Evolutionary conservation across 2,329 filamentous ascomycete genomes (phyloP), one percentile per base, ranked within the genome.

Genomic region (Apiospora sp.): DNA sequence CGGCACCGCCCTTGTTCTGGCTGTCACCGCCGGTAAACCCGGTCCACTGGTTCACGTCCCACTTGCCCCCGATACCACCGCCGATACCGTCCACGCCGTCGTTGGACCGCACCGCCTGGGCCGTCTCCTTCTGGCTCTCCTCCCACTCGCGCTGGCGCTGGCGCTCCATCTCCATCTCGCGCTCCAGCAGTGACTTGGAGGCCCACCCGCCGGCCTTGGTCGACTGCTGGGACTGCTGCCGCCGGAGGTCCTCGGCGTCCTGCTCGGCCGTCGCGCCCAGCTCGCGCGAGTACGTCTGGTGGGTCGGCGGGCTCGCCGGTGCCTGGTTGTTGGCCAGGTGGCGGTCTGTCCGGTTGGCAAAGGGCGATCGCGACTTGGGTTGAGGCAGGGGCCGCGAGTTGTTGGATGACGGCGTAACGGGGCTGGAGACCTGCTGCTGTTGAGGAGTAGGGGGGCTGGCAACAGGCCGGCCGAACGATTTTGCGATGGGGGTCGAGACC

Each of bases 91-190:
- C 90, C 19, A 88, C 86, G 22, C 86, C 86, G 13, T 86, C 87
- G 1, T 83, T 82, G 24, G 87, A 84, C 46, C 85, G 86, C 7
- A 86, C 85, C 0, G 89, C 87, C 71, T 87, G 87, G 30, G 89
- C 88, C 24, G 90, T 89, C 75, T 89, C 90, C 78, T 90, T 86
- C 82, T 96, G 94, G 0, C 90, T 86, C 74, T 93, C 90, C 81
- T 96, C 93, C 94, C 94, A 95, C 80, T 95, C 93, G 72, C 87
- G 88, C 83, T 95, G 93, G 19, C 93, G 86, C 83, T 94, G 90
- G 12, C 93, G 87, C 82, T 95, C 93, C 80, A 92, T 86, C 81
- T 95, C 93, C 92, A 95, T 94, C 82, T 95, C 93, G 41, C 92
- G 89, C 82, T 95, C 93, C 1, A 95, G 87, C 13, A 95, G 86